Conservation (phyloP, 805 yeast species). For the Ogataea saltuana region DNA sequence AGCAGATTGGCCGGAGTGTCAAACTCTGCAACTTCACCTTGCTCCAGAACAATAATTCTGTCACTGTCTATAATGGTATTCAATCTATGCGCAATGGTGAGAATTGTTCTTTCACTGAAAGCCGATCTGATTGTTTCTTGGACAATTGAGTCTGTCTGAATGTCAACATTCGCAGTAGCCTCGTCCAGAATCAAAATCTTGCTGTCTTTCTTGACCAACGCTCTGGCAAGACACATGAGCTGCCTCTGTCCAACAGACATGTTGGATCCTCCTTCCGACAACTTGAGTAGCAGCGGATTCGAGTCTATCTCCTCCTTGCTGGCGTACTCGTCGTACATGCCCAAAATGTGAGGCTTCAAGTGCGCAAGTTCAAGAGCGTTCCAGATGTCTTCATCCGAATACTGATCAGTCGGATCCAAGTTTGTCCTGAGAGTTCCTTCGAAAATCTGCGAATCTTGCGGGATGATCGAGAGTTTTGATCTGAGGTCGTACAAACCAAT, state of each 20-base stretch:
- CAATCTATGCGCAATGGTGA: constrained; percentile 83
- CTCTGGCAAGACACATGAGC: constrained; percentile 79
- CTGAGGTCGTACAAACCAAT: constrained; percentile 81
- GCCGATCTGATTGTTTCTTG: constrained; percentile 78
- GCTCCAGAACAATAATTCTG: constrained; percentile 70
- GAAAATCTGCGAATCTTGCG: constrained; percentile 92
- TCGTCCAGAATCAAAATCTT: constrained; percentile 75
- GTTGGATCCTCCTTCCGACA: constrained; percentile 52
- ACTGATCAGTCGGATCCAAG: constrained; percentile 74
- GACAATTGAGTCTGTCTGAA: constrained; percentile 74
- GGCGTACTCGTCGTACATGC: constrained; percentile 48
- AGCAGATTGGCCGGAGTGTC: constrained; percentile 70
- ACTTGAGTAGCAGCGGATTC: constrained; percentile 29
- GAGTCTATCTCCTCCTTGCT: constrained; percentile 42
- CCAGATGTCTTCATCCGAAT: constrained; percentile 83
- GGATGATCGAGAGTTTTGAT: constrained; percentile 77
- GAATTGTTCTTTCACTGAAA: constrained; percentile 72
- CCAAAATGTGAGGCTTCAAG: constrained; percentile 61
- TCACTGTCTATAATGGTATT: constrained; percentile 84
- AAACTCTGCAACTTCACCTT: constrained; percentile 74
- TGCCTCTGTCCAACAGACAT: constrained; percentile 89
- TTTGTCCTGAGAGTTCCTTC: constrained; percentile 85
- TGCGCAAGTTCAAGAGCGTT: constrained; percentile 75
- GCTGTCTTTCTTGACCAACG: constrained; percentile 57
- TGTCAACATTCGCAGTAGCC: constrained; percentile 89